Conservation (phyloP, 1,284 basidiomycete genomes). For the Fistulinella staudtii region DNA sequence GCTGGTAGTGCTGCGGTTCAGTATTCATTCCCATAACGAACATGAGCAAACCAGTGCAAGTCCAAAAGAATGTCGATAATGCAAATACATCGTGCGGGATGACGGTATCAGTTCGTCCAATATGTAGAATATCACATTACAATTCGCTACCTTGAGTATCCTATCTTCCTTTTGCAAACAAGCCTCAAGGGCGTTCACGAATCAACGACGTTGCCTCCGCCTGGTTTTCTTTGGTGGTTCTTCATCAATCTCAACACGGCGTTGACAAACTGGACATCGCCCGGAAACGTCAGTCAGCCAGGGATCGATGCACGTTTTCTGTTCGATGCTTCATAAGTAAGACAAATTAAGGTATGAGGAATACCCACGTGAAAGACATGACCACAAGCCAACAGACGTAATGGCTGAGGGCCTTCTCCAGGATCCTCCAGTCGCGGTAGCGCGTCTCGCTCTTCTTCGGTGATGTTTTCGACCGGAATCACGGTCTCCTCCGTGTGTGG, state of each 20-base stretch:
- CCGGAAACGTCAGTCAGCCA: constrained; percentile 78
- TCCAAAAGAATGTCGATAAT: constrained; percentile 28
- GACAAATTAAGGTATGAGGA: background rate
- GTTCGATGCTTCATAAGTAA: constrained; percentile 7
- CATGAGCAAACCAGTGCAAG: too few relatives aligned
- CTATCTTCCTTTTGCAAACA: constrained; percentile 17
- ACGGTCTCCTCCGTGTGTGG: constrained; percentile 19
- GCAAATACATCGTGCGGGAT: constrained; percentile 25
- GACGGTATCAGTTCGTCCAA: constrained; percentile 27
- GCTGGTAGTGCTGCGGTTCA: too few relatives aligned
- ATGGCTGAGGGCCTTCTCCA: constrained; percentile 68
- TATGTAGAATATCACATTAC: constrained; percentile 34
- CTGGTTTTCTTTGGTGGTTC: constrained; percentile 30
- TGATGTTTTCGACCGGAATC: constrained; percentile 38
- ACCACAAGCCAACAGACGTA: constrained; percentile 67
- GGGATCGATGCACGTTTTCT: constrained; percentile 78
- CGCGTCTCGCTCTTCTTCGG: constrained; percentile 38
- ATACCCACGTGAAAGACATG: constrained; percentile 78
- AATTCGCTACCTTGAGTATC: constrained; percentile 28
- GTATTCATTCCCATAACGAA: too few relatives aligned
- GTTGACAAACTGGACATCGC: constrained; percentile 73
- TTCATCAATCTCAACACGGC: constrained; percentile 47
- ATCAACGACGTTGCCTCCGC: constrained; percentile 26
- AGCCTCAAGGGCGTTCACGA: constrained; percentile 4
- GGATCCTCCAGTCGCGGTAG: constrained; percentile 58